phyloP scores from a whole-genome alignment of 768 basidiomycete genomes.

The Pisolithus orientalis region DNA sequence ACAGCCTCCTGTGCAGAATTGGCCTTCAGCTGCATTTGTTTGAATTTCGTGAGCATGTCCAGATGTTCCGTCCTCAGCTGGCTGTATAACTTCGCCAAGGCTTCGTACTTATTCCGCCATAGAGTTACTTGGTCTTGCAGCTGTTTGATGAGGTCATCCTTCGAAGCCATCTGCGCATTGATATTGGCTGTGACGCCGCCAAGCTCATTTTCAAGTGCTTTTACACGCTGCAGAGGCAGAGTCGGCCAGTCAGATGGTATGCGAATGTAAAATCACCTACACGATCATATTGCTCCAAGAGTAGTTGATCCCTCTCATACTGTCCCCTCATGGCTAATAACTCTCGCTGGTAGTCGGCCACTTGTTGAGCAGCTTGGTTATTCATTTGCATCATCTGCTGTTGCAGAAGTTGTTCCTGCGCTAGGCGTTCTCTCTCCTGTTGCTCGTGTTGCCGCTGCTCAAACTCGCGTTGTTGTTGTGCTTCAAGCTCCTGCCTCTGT shows the following conservation, averaged over 20 bases:
- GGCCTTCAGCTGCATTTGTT: conserved; percentile 95
- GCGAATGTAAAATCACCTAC: conserved; percentile 35
- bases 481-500: conserved; percentile 68
- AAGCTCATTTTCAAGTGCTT: conserved; percentile 90
- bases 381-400: conserved; percentile 78
- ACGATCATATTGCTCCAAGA: conserved; percentile 95
- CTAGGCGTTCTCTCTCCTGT: conserved; percentile 78
- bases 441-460: conserved; percentile 85
- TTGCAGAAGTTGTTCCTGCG: conserved; percentile 83
- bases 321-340: conserved; percentile 91
- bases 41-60: conserved; percentile 95
- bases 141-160: conserved; percentile 93
- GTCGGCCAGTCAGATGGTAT: conserved; percentile 5
- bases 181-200: conserved; percentile 68
- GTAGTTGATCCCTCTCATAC: conserved; percentile 95
- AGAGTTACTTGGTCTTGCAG: conserved; percentile 94
- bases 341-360: conserved; percentile 82
- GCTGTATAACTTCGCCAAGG: conserved; percentile 96
- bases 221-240: conserved; percentile 63
- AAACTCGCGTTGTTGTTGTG: conserved; percentile 80
- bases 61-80: conserved; percentile 96
- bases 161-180: conserved; percentile 78
- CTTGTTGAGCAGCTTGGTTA: conserved; percentile 69
- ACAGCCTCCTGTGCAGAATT: conserved; percentile 98
- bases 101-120: conserved; percentile 99